These are phyloP conservation scores for Prunus mongolica DNA, from an alignment of 306 rosid species.

Conservation along the genomic window DNA sequence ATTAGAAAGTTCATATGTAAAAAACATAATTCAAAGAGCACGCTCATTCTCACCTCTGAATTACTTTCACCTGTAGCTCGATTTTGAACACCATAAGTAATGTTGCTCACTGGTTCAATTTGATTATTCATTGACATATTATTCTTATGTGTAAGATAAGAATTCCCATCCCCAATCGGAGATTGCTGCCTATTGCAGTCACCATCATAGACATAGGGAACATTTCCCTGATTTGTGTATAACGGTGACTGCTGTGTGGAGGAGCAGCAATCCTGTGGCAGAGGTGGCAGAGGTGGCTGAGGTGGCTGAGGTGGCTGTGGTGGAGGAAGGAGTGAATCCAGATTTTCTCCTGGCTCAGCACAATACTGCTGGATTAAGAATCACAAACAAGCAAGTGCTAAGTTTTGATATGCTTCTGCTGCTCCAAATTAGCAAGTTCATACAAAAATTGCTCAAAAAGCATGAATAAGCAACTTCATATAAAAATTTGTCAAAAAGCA, in stretches of 20 bases:
- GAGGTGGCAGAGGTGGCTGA: not conserved
- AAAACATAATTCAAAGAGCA: not conserved
- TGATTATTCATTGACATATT: not conserved
- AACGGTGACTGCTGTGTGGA: not conserved
- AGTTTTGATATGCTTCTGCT: slow-evolving; percentile 2
- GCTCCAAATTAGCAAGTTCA: not conserved
- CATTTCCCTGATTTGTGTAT: not conserved
- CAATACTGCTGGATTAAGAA: slow-evolving; percentile 22
- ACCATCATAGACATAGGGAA: not conserved
- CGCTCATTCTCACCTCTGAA: slow-evolving; percentile 31
- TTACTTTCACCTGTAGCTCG: not conserved
- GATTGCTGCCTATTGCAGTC: not conserved
- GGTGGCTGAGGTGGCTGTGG: not conserved
- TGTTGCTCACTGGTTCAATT: not conserved
- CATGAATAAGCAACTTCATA: not conserved
- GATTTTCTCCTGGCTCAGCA: not conserved
- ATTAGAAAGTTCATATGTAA: not conserved
- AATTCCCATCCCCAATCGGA: not conserved
- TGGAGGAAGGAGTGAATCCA: not conserved
- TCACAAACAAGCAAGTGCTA: slow-evolving; percentile 12
- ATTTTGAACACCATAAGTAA: not conserved
- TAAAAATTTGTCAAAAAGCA: not conserved
- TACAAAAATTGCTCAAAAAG: not conserved
- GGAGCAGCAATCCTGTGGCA: not conserved
- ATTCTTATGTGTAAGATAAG: not conserved